Conservation (phyloP, 2,329 filamentous ascomycete genomes). For the Acrocalymma vagum region DNA sequence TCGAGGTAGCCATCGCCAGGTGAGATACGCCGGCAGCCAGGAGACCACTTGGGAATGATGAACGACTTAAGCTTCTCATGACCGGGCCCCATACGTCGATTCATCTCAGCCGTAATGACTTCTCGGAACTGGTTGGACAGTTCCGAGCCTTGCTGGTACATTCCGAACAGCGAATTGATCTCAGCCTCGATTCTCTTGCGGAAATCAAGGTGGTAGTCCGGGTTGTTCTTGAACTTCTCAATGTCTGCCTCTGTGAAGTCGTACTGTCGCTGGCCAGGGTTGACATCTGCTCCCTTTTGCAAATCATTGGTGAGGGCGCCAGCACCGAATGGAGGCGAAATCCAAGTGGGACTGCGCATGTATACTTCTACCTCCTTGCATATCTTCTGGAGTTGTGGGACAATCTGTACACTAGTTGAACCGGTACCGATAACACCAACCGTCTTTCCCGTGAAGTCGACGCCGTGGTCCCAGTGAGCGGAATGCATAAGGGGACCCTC, state of each 20-base stretch:
- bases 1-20: constrained; percentile 44
- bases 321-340: constrained; percentile 48
- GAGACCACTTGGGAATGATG: constrained; percentile 58
- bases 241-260: constrained; percentile 61
- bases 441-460: constrained; percentile 39
- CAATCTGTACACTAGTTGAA: constrained; percentile 45
- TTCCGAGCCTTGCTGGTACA: constrained; percentile 58
- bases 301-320: constrained; percentile 42
- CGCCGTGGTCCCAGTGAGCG: constrained; percentile 52
- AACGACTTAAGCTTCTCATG: constrained; percentile 52
- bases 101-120: constrained; percentile 53
- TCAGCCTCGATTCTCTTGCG: constrained; percentile 59
- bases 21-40: constrained; percentile 49
- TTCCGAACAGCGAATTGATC: constrained; percentile 62
- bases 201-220: constrained; percentile 61
- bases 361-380: constrained; percentile 44
- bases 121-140: constrained; percentile 54
- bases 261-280: constrained; percentile 53
- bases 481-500: constrained; percentile 55
- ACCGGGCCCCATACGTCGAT: constrained; percentile 47
- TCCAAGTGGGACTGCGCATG: constrained; percentile 52
- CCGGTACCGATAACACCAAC: constrained; percentile 44
- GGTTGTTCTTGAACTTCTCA: constrained; percentile 66
- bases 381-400: constrained; percentile 49
- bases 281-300: constrained; percentile 45